These are phyloP conservation scores for Lactarius vividus DNA, from an alignment of 768 basidiomycete genomes.

Conservation along the genomic window DNA sequence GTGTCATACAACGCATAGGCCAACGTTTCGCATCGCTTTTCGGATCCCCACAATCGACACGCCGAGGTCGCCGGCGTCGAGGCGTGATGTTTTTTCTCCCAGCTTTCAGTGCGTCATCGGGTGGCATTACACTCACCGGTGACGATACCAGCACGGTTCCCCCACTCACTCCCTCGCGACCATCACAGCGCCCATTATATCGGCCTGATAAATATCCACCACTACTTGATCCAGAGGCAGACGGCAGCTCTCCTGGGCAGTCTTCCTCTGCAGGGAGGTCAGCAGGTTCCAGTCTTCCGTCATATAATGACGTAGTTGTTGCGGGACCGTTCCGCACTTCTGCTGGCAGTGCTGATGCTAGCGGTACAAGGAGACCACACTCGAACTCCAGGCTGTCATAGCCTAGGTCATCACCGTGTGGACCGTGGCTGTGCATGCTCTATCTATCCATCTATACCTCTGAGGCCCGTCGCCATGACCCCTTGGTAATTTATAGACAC, in stretches of 20 bases:
- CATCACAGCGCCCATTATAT: conserved; percentile 21
- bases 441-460: conserved; percentile 23
- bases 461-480: conserved; percentile 1
- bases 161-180: conserved; percentile 6
- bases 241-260: neutral
- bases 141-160: neutral
- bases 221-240: conserved; percentile 9
- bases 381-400: conserved; percentile 23
- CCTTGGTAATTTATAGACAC: conserved; percentile 10
- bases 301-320: conserved; percentile 21
- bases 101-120: conserved; percentile 54
- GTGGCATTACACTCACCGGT: conserved; percentile 32
- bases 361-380: conserved; percentile 24
- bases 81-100: conserved; percentile 77
- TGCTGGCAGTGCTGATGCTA: conserved; percentile 10
- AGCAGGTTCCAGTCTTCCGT: conserved; percentile 3
- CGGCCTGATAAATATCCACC: conserved; percentile 18
- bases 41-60: conserved; percentile 27
- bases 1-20: conserved; percentile 51
- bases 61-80: conserved; percentile 39
- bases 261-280: conserved; percentile 10
- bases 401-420: neutral
- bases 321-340: conserved; percentile 13
- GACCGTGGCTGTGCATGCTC: conserved; percentile 19
- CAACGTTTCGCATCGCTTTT: conserved; percentile 52